A percentile compares a stretch with the other conserved stretches of the same genome.
phyloP scores from a whole-genome alignment of 306 rosid species.

The Rosa multiflora region DNA sequence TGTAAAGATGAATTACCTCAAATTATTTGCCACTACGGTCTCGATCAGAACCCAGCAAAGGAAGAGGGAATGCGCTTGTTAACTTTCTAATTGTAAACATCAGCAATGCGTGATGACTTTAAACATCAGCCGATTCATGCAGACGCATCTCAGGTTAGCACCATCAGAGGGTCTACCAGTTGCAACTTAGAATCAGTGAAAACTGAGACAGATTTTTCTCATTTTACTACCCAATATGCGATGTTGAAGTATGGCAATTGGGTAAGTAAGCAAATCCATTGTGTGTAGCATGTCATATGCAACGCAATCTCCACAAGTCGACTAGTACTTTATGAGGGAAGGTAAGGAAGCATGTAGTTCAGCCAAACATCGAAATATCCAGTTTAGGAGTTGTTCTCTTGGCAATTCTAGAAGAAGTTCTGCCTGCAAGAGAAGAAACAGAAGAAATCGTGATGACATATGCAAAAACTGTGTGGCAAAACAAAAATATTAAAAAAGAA shows the following conservation, averaged over 20 bases:
- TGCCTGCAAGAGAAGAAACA: conserved; percentile 55
- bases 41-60: background rate
- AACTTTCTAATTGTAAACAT: background rate
- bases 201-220: conserved; percentile 7
- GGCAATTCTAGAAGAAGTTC: conserved; percentile 95
- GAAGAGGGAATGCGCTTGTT: background rate
- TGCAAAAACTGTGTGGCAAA: background rate
- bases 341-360: conserved; percentile 94
- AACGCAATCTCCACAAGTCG: background rate
- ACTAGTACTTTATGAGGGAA: conserved; percentile 73
- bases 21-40: background rate
- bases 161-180: background rate
- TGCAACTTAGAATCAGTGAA: background rate
- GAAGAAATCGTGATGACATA: conserved; percentile 4
- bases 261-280: background rate
- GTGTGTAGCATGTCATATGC: background rate
- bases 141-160: conserved; percentile 26
- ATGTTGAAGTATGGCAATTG: background rate
- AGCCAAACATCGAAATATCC: conserved; percentile 90
- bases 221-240: conserved; percentile 8
- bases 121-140: conserved; percentile 23
- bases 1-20: conserved; percentile 6
- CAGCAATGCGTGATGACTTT: conserved; percentile 14
- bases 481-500: background rate
- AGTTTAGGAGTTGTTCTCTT: conserved; percentile 83